Evolutionary conservation across 805 yeast species (phyloP), one percentile per base, ranked within the genome.

Genomic region (Jamesozyma spencerorum): DNA sequence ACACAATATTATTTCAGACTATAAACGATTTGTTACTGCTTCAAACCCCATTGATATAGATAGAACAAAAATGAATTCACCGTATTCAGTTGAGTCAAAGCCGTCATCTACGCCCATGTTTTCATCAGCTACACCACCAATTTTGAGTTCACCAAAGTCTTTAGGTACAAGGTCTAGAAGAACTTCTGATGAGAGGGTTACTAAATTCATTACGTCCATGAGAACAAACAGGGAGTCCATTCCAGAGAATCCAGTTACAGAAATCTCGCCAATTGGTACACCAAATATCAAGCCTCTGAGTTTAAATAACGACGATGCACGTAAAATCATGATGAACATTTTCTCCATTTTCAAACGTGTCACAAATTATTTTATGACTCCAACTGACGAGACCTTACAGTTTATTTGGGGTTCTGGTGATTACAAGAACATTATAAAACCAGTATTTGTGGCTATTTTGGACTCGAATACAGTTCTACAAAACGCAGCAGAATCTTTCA

Each of bases 401-500:
- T 13, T 43, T 7, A 27, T 33, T 10, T 46, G 44, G 43, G 39
- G 41, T 8, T 40, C 45, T 14, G 39, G 41, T 13, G 45, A 44
- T 20, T 44, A 44, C n/a, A 39, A 42, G 10, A 40, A 42, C 14
- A 41, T 52, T 2, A 40, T 51, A 11, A 55, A 61, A 34, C 67
- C 74, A 4, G 45, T 71, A 3, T 50, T 63, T 12, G 55, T 53
- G 19, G 60, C 70, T 1, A 41, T 69, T 10, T 47, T 58, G 29
- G 68, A 68, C 39, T 53, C 58, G 2, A 66, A 64, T 46, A 39
- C 40, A 8, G 55, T 50, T 4, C 38, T 72, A 18, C 53, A 53
- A 18, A 54, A 47, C 1, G 62, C 71, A 3, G 55, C 64, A 1
- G 53, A 53, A 35, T 50, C 62, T 1, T 68, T 67, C 36, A 53